Base-by-base conservation (phyloP, 805 yeast genomes). In the Spathaspora boniae region DNA sequence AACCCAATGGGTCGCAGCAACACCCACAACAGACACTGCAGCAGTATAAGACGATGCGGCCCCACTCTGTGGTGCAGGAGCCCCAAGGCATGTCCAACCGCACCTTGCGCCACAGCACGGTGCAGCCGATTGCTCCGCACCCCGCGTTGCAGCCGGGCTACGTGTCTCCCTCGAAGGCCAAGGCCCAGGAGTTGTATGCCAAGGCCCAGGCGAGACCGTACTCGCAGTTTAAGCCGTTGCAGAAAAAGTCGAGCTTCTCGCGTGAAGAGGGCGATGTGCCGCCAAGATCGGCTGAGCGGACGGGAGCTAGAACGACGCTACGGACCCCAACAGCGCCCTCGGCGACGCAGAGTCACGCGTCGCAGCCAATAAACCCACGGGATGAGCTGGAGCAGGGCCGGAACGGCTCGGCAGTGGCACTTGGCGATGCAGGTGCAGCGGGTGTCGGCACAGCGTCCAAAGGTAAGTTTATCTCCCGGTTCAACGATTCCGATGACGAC, bases 401-500 rank as follows among this genome's bases (percentile, higher is more conserved):
- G n/a, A n/a, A n/a, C n/a, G n/a, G n/a, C n/a, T n/a, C n/a, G n/a
- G n/a, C n/a, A n/a, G n/a, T n/a, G n/a, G n/a, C n/a, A n/a, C n/a
- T n/a, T n/a, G n/a, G n/a, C n/a, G n/a, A n/a, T n/a, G n/a, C n/a
- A n/a, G n/a, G n/a, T n/a, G n/a, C n/a, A n/a, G n/a, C n/a, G n/a
- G n/a, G n/a, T n/a, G n/a, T n/a, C n/a, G n/a, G n/a, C n/a, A n/a
- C n/a, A n/a, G n/a, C n/a, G n/a, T n/a, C n/a, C n/a, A n/a, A n/a
- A n/a, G n/a, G n/a, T n/a, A n/a, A n/a, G n/a, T 73, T 67, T 55
- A 71, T 60, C 38, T 79, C 86, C 1, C 65, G 86, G 46, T 72
- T 79, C 42, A 66, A 64, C 4, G 87, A 81, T 50, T 78, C 84
- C 3, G 85, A 80, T 47, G 79, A 81, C 9, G 86, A 80, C 33